Conservation (phyloP, 2,329 filamentous ascomycete species). For the Parascedosporium putredinis region DNA sequence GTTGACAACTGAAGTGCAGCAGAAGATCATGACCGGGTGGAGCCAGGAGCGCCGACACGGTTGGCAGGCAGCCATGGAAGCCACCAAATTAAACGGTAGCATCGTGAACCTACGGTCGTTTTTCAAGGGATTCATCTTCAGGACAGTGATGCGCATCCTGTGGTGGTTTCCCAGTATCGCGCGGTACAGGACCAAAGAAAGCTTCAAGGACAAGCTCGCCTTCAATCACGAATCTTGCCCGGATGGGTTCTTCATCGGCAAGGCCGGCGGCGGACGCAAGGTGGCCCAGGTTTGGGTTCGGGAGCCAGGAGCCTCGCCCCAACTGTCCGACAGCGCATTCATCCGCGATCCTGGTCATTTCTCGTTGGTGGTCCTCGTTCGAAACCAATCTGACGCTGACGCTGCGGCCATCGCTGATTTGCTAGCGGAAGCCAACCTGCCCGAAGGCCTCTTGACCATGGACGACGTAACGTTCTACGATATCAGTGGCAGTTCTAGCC, state of each 20-base stretch:
- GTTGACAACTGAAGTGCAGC: not conserved
- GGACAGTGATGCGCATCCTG: not conserved
- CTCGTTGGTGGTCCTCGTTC: not conserved
- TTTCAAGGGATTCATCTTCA: not conserved
- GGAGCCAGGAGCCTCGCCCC: not conserved
- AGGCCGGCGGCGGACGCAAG: not conserved
- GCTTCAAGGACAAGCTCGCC: constrained; percentile 1
- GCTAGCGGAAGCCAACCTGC: not conserved
- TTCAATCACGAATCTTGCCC: not conserved
- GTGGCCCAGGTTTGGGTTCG: constrained; percentile 2
- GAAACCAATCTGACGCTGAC: not conserved
- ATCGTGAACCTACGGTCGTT: constrained; percentile 3
- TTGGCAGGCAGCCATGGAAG: not conserved
- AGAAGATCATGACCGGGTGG: constrained; percentile 2
- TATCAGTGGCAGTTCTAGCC: not conserved
- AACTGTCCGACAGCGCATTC: not conserved
- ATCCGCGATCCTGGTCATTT: not conserved
- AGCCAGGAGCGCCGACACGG: constrained; percentile 4
- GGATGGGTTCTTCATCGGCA: constrained; percentile 2
- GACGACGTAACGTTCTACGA: constrained; percentile 3
- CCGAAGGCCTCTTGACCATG: constrained; percentile 2
- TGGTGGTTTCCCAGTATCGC: constrained; percentile 4
- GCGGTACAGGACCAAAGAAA: not conserved
- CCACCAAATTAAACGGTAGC: constrained; percentile 4
- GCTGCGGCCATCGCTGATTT: not conserved